A percentile compares a stretch with the other conserved stretches of the same genome.
phyloP scores from a whole-genome alignment of 768 basidiomycete species.

The Xanthoconium stramineum region DNA sequence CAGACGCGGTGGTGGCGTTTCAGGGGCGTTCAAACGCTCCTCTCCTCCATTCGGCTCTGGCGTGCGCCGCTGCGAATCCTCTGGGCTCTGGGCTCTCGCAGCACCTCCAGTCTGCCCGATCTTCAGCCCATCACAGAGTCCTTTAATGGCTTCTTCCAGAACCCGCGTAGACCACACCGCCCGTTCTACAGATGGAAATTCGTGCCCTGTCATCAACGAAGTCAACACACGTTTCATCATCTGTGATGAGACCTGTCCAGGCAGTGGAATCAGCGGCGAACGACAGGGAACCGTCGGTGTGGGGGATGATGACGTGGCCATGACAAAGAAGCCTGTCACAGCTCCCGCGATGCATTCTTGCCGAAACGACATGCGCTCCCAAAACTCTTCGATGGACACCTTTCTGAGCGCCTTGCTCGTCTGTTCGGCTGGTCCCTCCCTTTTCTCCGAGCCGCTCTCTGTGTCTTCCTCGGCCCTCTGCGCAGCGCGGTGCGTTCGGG shows the following conservation, averaged over 20 bases:
- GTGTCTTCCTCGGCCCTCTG: conserved; percentile 20
- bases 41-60: conserved; percentile 36
- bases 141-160: conserved; percentile 63
- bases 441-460: conserved; percentile 27
- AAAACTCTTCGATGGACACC: conserved; percentile 79
- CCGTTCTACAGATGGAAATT: conserved; percentile 68
- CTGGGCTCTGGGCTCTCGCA: conserved; percentile 13
- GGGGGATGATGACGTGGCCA: conserved; percentile 43
- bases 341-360: conserved; percentile 92
- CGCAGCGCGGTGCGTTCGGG: conserved; percentile 30
- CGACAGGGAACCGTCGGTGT: conserved; percentile 3
- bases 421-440: conserved; percentile 34
- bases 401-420: conserved; percentile 53
- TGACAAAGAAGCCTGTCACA: conserved; percentile 90
- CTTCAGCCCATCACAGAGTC: conserved; percentile 65
- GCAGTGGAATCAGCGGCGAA: conserved; percentile 47
- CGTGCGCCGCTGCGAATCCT: conserved; percentile 34
- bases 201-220: conserved; percentile 67
- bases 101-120: conserved; percentile 14
- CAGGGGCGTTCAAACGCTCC: conserved; percentile 29
- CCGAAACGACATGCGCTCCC: conserved; percentile 95
- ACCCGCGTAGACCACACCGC: conserved; percentile 68
- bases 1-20: conserved; percentile 48
- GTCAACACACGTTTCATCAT: conserved; percentile 69
- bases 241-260: conserved; percentile 61